These are phyloP conservation scores for Neurospora terricola DNA, from an alignment of 495 filamentous ascomycete species.

Conservation along the genomic window DNA sequence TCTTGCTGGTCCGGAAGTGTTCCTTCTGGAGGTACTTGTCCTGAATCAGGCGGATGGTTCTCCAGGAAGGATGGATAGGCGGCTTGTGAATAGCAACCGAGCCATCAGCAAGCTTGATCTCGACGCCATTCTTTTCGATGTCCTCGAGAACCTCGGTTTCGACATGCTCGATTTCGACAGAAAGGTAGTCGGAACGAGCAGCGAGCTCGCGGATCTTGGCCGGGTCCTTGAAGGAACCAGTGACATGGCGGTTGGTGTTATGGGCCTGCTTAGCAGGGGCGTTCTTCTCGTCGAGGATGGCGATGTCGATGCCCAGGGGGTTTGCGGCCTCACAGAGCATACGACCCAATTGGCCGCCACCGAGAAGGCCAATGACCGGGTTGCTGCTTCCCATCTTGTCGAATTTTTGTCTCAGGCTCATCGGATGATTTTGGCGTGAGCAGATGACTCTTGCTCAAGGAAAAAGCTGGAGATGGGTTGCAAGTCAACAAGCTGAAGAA, in stretches of 20 bases:
- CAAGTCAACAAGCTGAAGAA: not conserved
- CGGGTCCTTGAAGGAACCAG: constrained; percentile 76
- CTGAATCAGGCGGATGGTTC: constrained; percentile 84
- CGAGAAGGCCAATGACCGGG: constrained; percentile 33
- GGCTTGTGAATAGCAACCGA: constrained; percentile 32
- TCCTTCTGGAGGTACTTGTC: constrained; percentile 94
- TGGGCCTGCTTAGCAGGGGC: constrained; percentile 90
- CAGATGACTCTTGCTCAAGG: constrained; percentile 6
- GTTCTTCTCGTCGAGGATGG: constrained; percentile 68
- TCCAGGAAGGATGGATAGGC: constrained; percentile 77
- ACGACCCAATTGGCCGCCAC: constrained; percentile 73
- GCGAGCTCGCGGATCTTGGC: constrained; percentile 70
- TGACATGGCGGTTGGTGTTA: constrained; percentile 59
- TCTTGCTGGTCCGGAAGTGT: constrained; percentile 47
- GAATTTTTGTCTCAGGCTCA: not conserved
- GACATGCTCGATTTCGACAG: constrained; percentile 98
- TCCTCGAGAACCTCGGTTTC: constrained; percentile 87
- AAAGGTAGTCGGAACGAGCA: constrained; percentile 68
- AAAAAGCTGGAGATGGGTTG: not conserved
- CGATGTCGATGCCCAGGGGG: constrained; percentile 69
- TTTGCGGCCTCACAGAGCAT: constrained; percentile 95
- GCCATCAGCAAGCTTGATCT: constrained; percentile 35
- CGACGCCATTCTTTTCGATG: constrained; percentile 48
- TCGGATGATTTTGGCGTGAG: constrained; percentile 4
- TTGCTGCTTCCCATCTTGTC: constrained; percentile 17